Percentiles rank a stretch among this genome's conserved stretches.
phyloP scores from a whole-genome alignment of 2,329 filamentous ascomycete genomes.

The Colletotrichum sidae region DNA sequence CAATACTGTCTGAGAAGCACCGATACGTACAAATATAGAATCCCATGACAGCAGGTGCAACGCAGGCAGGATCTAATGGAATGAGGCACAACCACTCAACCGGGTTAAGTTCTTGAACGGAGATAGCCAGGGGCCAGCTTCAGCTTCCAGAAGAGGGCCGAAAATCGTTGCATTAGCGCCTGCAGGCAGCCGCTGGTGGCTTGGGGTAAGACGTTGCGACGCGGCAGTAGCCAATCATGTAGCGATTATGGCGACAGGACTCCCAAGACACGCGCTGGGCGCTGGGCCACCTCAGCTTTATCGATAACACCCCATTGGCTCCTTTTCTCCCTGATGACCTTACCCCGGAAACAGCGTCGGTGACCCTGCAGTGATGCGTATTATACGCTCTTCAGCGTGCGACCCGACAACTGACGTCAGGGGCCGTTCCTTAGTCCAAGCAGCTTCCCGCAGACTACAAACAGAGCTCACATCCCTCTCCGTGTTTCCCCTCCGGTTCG shows the following conservation, averaged over 20 bases:
- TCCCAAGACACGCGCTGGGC: not conserved
- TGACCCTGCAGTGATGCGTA: slow-evolving; percentile 34
- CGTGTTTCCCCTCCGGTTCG: slow-evolving; percentile 8
- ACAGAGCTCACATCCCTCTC: slow-evolving; percentile 29
- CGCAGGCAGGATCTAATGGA: slow-evolving; percentile 5
- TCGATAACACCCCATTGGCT: slow-evolving; percentile 27
- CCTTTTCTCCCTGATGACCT: not conserved
- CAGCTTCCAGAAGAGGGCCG: slow-evolving; percentile 35
- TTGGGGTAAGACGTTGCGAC: slow-evolving; percentile 14
- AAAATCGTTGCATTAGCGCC: slow-evolving; percentile 35
- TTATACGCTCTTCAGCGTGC: slow-evolving; percentile 16
- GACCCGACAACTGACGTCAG: slow-evolving; percentile 34
- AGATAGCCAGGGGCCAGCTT: slow-evolving; percentile 13
- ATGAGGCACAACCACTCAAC: slow-evolving; percentile 22
- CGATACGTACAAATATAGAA: slow-evolving; percentile 42
- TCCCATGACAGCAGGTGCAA: slow-evolving; percentile 17
- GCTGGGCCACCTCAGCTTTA: not conserved
- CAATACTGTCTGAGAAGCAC: slow-evolving; percentile 41
- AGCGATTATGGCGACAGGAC: too few relatives aligned
- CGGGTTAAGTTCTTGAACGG: slow-evolving; percentile 13
- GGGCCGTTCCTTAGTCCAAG: slow-evolving; percentile 10
- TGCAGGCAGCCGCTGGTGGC: slow-evolving; percentile 31
- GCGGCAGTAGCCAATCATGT: slow-evolving; percentile 24
- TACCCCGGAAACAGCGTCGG: slow-evolving; percentile 21
- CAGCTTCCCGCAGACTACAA: slow-evolving; percentile 34